Evolutionary conservation across 2,329 filamentous ascomycete genomes (phyloP), one percentile per base, ranked within the genome.

Genomic region (Aspergillus hiratsukae): DNA sequence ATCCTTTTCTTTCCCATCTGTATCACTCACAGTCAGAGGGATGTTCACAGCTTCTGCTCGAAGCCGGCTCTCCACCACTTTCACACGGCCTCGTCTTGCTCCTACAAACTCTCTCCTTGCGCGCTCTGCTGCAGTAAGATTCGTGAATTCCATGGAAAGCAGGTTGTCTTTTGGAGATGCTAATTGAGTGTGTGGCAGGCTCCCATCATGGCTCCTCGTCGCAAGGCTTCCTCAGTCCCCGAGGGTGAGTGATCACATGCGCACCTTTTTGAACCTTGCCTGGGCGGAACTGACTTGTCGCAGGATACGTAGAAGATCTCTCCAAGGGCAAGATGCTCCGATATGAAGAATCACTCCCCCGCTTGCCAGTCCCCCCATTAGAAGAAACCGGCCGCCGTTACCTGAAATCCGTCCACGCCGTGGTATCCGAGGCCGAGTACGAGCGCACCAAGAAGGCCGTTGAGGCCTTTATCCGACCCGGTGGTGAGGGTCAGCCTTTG

Each of bases 401-500:
- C 75, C 79, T 87, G 59, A 86, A 86, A 71, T 87, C 85, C 56
- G 81, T 87, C 19, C 84, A 86, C 72, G 82, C 85, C 51, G 76
- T 87, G 29, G 79, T 87, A 54, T 83, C 78, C 63, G 73, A 81
- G 63, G 69, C 76, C 61, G 85, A 87, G 69, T 87, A 78, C 69
- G 77, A 83, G 62, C 74, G 76, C 59, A 87, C 84, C 54, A 88
- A 89, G 72, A 88, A 89, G 70, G 92, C 90, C 31, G 91, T 99
- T 37, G 82, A 90, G 59, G 90, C 92, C 6, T 97, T 99, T 75
- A 79, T 96, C 64, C 87, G 87, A 64, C 90, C 93, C n/a, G 91
- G 90, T 56, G 90, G 91, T 41, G 81, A 87, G 52, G 94, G 93
- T 59, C 83, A 87, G 72, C 85, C 85, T 68, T 86, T 99, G 46